Evolutionary conservation across 73 alveolate genomes (phyloP).

Genomic region (Stentor coeruleus): DNA sequence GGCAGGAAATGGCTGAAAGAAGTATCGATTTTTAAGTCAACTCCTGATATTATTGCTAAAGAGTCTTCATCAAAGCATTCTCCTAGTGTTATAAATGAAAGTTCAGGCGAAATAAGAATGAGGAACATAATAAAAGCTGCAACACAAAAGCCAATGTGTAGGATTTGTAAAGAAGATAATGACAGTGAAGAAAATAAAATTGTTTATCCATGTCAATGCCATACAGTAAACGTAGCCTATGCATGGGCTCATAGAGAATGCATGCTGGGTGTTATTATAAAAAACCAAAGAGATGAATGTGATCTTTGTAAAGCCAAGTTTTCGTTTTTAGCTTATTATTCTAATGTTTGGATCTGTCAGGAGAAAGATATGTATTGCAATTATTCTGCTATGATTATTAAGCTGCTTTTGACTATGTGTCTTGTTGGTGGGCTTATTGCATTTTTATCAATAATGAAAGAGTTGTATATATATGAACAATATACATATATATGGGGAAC

Average conservation of each 20-base stretch:
- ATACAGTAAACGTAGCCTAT: not conserved
- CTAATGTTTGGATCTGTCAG: not conserved
- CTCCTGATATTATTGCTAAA: not conserved
- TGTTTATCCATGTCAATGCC: constrained; percentile 19
- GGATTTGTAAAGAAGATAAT: not conserved
- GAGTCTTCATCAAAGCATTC: not conserved
- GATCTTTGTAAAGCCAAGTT: not conserved
- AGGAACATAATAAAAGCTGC: constrained; percentile 12
- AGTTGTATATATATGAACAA: not conserved
- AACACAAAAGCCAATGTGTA: not conserved
- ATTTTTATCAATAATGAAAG: not conserved
- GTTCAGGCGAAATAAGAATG: not conserved
- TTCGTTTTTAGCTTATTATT: not conserved
- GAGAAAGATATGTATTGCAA: not conserved
- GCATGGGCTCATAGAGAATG: constrained; percentile 23
- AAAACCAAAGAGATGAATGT: not conserved
- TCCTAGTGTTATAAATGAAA: not conserved
- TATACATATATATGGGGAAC: not conserved
- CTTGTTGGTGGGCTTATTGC: not conserved
- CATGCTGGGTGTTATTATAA: not conserved
- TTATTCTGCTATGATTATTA: not conserved
- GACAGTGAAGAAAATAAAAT: constrained; percentile 3
- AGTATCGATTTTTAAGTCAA: not conserved
- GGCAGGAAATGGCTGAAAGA: not conserved
- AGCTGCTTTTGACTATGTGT: not conserved